phyloP scores from a whole-genome alignment of 2,329 filamentous ascomycete genomes.

The Fusarium nematophilum region DNA sequence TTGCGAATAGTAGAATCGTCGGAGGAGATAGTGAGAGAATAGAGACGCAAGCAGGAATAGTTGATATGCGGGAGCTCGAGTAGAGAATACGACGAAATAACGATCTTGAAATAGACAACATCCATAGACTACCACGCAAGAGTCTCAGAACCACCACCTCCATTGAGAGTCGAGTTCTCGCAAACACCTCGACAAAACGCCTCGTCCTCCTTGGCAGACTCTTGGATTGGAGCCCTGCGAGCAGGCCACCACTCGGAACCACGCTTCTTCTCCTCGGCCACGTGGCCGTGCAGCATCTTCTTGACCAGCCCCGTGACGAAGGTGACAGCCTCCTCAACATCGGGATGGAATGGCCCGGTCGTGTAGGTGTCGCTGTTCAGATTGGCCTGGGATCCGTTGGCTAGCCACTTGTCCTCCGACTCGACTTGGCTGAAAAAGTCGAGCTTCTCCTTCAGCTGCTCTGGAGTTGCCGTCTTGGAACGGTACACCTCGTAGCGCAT shows the following conservation, averaged over 20 bases:
- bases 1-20: too few species aligned
- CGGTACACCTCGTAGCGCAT: slow-evolving; percentile 73
- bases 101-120: too few species aligned
- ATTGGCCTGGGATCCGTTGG: slow-evolving; percentile 67
- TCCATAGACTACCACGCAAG: slow-evolving; percentile 13
- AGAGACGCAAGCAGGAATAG: too few species aligned
- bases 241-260: slow-evolving; percentile 19
- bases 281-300: slow-evolving; percentile 9
- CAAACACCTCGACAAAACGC: slow-evolving; percentile 15
- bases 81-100: too few species aligned
- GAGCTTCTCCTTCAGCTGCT: slow-evolving; percentile 66
- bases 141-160: not conserved
- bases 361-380: slow-evolving; percentile 69
- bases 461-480: slow-evolving; percentile 67
- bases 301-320: slow-evolving; percentile 8
- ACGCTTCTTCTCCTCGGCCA: slow-evolving; percentile 12
- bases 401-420: slow-evolving; percentile 71
- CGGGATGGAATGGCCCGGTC: slow-evolving; percentile 70
- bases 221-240: slow-evolving; percentile 1
- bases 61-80: too few species aligned
- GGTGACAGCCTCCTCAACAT: slow-evolving; percentile 61
- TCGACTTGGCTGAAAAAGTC: slow-evolving; percentile 71
- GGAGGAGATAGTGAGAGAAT: not conserved
- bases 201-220: slow-evolving; percentile 5
- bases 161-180: not conserved